A percentile compares a stretch with the other conserved stretches of the same genome.
Conservation (phyloP, 169 alveolate genomes). For the Cyclospora cayetanensis region DNA sequence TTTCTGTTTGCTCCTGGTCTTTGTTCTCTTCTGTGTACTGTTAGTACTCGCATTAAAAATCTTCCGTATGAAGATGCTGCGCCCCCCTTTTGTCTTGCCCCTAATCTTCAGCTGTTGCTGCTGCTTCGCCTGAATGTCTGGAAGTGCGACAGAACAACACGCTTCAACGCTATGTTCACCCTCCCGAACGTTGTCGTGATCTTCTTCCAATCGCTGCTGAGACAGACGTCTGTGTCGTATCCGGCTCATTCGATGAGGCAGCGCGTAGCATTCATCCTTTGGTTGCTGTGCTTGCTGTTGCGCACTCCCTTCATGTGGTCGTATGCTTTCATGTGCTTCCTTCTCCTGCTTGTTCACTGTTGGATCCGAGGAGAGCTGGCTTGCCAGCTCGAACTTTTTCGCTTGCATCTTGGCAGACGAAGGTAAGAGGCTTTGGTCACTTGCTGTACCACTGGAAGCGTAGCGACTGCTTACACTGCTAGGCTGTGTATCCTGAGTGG, state of each 20-base stretch:
- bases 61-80: background rate
- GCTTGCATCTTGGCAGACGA: too few species aligned
- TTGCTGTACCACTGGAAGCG: too few species aligned
- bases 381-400: too few species aligned
- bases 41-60: background rate
- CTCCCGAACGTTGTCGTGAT: background rate
- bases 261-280: background rate
- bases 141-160: background rate
- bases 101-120: background rate
- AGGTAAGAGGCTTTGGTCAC: too few species aligned
- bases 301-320: too few species aligned
- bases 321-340: too few species aligned
- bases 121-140: conserved; percentile 8
- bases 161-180: background rate
- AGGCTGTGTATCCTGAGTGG: too few species aligned
- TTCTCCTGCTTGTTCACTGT: background rate
- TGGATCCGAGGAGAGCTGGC: too few species aligned
- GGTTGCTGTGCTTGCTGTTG: background rate
- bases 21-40: background rate
- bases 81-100: conserved; percentile 26
- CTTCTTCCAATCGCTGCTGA: background rate
- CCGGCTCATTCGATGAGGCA: background rate
- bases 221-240: background rate
- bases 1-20: conserved; percentile 38
- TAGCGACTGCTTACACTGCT: too few species aligned